Base-by-base conservation (phyloP, 768 basidiomycete genomes). In the Gymnopilus junonius region DNA sequence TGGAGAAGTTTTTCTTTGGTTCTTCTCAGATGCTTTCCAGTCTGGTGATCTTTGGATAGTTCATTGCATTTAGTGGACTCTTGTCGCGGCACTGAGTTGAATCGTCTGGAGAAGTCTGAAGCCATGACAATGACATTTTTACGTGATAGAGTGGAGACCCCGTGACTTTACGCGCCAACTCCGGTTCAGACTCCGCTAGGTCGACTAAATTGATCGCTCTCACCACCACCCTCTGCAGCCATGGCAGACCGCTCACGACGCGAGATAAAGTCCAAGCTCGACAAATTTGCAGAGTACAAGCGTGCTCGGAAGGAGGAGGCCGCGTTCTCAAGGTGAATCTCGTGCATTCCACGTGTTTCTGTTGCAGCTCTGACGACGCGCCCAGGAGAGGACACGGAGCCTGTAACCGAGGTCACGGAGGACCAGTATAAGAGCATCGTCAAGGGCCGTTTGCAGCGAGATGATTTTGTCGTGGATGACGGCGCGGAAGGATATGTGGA, bases 391-490 rank as follows among this genome's bases (percentile, higher is more conserved):
- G 91, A 94, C 39, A 82, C 79, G 17, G 80, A 83, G 15, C 79
- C n/a, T 99, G 12, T 99, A 96, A 95, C 97, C 69, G 91, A 93
- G 69, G 92, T 99, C 15, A 85, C 89, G 0, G 96, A 97, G 59
- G 93, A 93, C 10, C 89, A 95, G 68, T 99, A 99, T 75, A 86
- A 84, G 67, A 81, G 83, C 20, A 91, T 99, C 59, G 97, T 99
- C 4, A 85, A 84, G 59, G 88, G 89, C 1, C 83, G 97, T 17
- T 82, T 97, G 7, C 89, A 92, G 62, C 80, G 81, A 67, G 95
- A 98, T 66, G 97, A 99, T 74, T 99, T 99, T 65, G 93, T 99
- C 20, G 90, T 92, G 37, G 97, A 99, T 70, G 97, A 99, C 77
- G 95, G 95, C 27, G 85, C 91, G 0, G 85, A 82, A 14, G 97